Evolutionary conservation across 1,284 basidiomycete genomes (phyloP), one percentile per base, ranked within the genome.

Genomic region (Irpex lacteus): DNA sequence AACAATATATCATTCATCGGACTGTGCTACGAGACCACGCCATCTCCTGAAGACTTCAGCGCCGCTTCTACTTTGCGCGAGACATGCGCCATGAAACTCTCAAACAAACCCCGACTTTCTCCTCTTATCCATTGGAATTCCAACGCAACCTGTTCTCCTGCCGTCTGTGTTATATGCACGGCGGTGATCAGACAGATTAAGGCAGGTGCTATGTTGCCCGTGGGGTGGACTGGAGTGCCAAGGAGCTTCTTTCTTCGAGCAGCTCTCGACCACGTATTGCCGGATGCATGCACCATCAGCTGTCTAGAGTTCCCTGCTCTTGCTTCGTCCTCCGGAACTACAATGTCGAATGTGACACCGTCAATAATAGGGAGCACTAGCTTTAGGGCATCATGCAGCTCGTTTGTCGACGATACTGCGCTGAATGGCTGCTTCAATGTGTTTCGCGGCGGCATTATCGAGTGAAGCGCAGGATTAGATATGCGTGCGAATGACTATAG

Each of bases 231-330:
- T n/a, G 13, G 11, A 26, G 26, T 40, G 52, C 18, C 68, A 9
- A 60, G 63, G 32, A 69, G 70, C 53, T 75, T 80, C 70, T 80
- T 82, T 67, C 85, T 76, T 15, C 89, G 78, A 0, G 89, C 92
- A 4, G 83, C 81, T 21, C 93, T 82, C 0, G 92, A 91, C 93
- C 93, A 95, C 0, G 89, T 89, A 69, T 93, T 84, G 9, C 73
- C 69, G 0, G 64, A 67, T 0, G 86, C 86, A n/a, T 71, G 71
- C 2, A 89, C 75, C 0, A 79, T 53, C 38, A 84, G 69, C 13
- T 69, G 60, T 21, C 56, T 38, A 3, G 44, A 21, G 7, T 47
- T 60, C 1, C 61, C 37, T 0, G 58, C 60, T 18, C 52, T 54
- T 2, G 59, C 44, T 7, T 64, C 59, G 34, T 61, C 59, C 11